These are phyloP conservation scores for Antitrichia curtipendula DNA, from an alignment of 225 moss, liverwort and hornwort genomes.

Conservation along the genomic window DNA sequence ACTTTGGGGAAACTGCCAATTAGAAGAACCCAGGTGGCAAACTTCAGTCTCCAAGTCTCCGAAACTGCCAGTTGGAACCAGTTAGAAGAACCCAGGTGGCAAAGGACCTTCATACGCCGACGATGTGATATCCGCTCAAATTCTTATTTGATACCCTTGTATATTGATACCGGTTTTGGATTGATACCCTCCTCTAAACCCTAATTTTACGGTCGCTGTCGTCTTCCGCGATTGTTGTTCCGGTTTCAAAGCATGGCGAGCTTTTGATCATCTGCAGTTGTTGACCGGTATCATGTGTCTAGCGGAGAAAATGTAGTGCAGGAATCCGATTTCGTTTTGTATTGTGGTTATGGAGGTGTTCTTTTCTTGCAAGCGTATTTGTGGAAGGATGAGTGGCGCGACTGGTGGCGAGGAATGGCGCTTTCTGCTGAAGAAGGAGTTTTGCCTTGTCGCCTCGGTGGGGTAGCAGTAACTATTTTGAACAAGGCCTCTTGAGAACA, in stretches of 20 bases:
- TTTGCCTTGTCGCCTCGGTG: background rate
- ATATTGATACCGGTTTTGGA: background rate
- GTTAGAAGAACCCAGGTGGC: background rate
- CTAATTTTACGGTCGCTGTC: background rate
- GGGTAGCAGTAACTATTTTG: background rate
- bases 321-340: background rate
- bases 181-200: background rate
- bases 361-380: background rate
- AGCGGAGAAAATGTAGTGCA: background rate
- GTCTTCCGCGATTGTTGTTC: background rate
- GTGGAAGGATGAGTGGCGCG: background rate
- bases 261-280: background rate
- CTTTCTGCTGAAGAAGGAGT: background rate
- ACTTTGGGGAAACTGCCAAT: too few species aligned
- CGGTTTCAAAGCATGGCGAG: background rate
- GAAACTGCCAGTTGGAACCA: background rate
- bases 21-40: too few species aligned
- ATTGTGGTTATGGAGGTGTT: background rate
- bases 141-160: background rate
- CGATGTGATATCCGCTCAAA: background rate
- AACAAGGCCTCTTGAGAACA: background rate
- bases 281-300: background rate
- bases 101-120: background rate
- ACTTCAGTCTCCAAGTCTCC: background rate
- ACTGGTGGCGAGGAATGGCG: slow-evolving; percentile 25